Evolutionary conservation across 129 eudicot genomes (phyloP).

Genomic region (Chrysanthemum seticuspe): DNA sequence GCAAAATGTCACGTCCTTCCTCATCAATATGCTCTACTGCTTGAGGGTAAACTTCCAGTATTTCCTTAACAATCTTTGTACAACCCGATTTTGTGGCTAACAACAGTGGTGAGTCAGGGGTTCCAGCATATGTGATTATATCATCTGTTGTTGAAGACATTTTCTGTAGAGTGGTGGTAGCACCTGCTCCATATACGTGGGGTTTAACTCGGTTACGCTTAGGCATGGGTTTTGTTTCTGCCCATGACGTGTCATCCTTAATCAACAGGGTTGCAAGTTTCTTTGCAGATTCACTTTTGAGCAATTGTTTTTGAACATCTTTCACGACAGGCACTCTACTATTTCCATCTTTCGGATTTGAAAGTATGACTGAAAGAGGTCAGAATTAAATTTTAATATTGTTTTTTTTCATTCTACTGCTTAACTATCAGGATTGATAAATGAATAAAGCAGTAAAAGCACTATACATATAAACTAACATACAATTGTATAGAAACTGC

Average conservation of each 20-base stretch:
- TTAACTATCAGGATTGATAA: too few relatives aligned
- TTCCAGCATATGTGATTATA: background rate
- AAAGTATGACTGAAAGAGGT: too few relatives aligned
- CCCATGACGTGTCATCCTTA: slow-evolving; percentile 35
- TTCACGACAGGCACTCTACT: too few relatives aligned
- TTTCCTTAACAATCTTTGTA: slow-evolving; percentile 32
- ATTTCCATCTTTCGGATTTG: too few relatives aligned
- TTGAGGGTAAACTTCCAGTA: slow-evolving; percentile 27
- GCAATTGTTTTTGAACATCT: slow-evolving; percentile 7
- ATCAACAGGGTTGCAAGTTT: slow-evolving; percentile 34
- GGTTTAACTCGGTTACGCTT: slow-evolving; percentile 9
- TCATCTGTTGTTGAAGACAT: background rate
- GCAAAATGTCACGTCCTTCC: slow-evolving; percentile 28
- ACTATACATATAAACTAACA: background rate
- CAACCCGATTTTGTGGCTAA: slow-evolving; percentile 34
- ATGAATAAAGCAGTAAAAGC: too few relatives aligned
- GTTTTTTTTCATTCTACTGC: too few relatives aligned
- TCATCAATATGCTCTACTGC: slow-evolving; percentile 30
- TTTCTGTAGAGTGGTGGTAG: background rate
- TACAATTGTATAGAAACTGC: slow-evolving; percentile 20
- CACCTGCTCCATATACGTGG: background rate
- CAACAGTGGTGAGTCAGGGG: slow-evolving; percentile 28
- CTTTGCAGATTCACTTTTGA: slow-evolving; percentile 18
- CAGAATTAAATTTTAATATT: too few relatives aligned
- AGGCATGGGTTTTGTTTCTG: background rate